phyloP scores from a whole-genome alignment of 148 eudicot genomes.

The Rhododendron kiyosumense region DNA sequence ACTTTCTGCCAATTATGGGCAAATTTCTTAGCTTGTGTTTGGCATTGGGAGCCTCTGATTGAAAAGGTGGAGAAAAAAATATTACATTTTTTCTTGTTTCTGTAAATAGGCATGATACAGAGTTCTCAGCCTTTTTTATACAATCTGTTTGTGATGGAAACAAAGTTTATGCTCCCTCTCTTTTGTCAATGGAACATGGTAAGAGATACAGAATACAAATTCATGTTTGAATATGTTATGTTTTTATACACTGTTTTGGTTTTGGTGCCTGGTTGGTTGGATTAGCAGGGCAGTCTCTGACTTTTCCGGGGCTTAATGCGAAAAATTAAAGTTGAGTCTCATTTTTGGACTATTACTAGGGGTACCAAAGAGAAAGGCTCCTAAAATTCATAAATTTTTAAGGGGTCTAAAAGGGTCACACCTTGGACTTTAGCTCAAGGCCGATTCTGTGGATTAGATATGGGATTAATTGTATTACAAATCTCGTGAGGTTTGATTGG shows the following conservation, averaged over 20 bases:
- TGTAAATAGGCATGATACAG: constrained; percentile 51
- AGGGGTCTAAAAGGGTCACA: too few relatives aligned
- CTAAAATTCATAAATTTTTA: too few relatives aligned
- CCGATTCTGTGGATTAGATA: background rate
- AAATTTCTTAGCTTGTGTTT: constrained; percentile 42
- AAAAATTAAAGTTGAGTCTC: too few relatives aligned
- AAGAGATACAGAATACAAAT: background rate
- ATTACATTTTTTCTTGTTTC: background rate
- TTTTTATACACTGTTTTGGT: background rate
- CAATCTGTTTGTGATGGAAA: constrained; percentile 14
- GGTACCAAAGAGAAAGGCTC: too few relatives aligned
- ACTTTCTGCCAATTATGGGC: constrained; percentile 66
- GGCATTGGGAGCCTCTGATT: background rate
- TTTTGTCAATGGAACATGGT: constrained; percentile 9
- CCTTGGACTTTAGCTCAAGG: too few relatives aligned
- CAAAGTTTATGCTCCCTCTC: background rate
- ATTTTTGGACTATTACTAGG: too few relatives aligned
- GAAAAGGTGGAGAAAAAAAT: background rate
- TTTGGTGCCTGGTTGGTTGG: background rate
- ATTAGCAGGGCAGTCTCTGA: background rate
- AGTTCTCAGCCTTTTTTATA: background rate
- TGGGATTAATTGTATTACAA: too few relatives aligned
- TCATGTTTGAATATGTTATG: constrained; percentile 4
- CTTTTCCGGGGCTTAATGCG: too few relatives aligned
- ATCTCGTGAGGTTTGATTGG: too few relatives aligned